phyloP scores from a whole-genome alignment of 306 rosid species.

The Quillaja saponaria region DNA sequence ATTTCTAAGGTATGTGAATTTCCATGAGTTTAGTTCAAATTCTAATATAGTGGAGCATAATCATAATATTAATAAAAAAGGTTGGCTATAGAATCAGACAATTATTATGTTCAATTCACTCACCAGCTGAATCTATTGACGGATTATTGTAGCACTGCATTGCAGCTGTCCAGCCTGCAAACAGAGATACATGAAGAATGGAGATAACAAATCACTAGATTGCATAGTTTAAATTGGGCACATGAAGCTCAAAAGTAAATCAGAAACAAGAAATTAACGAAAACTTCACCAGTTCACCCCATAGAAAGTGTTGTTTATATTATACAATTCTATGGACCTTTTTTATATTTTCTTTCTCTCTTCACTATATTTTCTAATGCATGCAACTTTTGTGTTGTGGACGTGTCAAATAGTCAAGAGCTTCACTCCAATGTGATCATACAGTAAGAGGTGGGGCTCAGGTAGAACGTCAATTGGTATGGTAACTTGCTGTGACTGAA shows the following conservation, averaged over 20 bases:
- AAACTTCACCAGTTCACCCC: too few species aligned
- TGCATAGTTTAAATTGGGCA: too few species aligned
- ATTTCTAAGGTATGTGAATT: too few species aligned
- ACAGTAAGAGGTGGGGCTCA: too few species aligned
- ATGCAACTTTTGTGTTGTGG: background rate
- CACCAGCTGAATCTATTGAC: conserved; percentile 64
- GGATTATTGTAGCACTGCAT: conserved; percentile 47
- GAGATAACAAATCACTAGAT: conserved; percentile 13
- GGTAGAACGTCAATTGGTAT: too few species aligned
- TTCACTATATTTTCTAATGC: conserved; percentile 15
- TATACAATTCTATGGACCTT: background rate
- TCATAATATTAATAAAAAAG: too few species aligned
- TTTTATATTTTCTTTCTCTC: conserved; percentile 14
- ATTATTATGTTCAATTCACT: too few species aligned
- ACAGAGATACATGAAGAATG: conserved; percentile 27
- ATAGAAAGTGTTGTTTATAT: background rate
- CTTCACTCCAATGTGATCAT: conserved; percentile 25
- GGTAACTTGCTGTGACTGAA: too few species aligned
- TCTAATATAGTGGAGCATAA: too few species aligned
- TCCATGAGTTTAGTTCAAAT: too few species aligned
- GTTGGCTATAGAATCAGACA: too few species aligned
- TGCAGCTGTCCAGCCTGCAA: conserved; percentile 71
- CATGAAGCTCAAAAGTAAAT: too few species aligned
- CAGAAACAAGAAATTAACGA: conserved; percentile 23
- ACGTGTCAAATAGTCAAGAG: conserved; percentile 23